Evolutionary conservation across 257 asterid species (phyloP).

Genomic region (Apocynum venetum): DNA sequence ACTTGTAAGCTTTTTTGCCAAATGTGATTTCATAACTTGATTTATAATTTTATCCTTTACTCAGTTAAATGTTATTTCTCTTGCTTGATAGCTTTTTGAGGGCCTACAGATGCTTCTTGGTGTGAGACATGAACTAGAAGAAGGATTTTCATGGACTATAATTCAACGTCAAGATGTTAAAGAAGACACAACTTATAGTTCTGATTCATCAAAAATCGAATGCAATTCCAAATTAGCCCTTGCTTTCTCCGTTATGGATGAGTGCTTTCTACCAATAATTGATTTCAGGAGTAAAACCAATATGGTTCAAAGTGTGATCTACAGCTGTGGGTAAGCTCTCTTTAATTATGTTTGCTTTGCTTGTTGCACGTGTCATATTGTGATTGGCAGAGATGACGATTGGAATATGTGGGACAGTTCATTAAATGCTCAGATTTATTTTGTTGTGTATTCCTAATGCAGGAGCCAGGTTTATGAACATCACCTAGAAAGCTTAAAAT

Average conservation of each 20-base stretch:
- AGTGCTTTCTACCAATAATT: constrained; percentile 34
- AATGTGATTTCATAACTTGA: not conserved
- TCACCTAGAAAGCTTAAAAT: not conserved
- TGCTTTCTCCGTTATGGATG: constrained; percentile 32
- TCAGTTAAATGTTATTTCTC: constrained; percentile 26
- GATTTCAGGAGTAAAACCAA: constrained; percentile 31
- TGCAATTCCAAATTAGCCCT: constrained; percentile 34
- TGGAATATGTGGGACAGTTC: not conserved
- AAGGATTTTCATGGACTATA: constrained; percentile 71
- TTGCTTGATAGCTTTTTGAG: constrained; percentile 54
- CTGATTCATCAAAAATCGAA: constrained; percentile 27
- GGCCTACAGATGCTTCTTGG: constrained; percentile 66
- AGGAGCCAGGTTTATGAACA: not conserved
- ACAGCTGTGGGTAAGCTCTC: constrained; percentile 32
- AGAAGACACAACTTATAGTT: constrained; percentile 31
- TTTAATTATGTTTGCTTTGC: not conserved
- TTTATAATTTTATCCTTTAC: constrained; percentile 1
- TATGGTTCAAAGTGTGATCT: constrained; percentile 31
- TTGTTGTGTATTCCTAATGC: not conserved
- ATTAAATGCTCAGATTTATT: not conserved
- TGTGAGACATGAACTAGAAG: constrained; percentile 59
- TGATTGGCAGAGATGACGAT: not conserved
- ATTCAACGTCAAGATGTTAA: constrained; percentile 51
- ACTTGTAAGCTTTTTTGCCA: not conserved
- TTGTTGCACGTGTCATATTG: not conserved